Evolutionary conservation across 2,329 filamentous ascomycete species (phyloP).

Genomic region (Arthrobotrys pseudoclavata): DNA sequence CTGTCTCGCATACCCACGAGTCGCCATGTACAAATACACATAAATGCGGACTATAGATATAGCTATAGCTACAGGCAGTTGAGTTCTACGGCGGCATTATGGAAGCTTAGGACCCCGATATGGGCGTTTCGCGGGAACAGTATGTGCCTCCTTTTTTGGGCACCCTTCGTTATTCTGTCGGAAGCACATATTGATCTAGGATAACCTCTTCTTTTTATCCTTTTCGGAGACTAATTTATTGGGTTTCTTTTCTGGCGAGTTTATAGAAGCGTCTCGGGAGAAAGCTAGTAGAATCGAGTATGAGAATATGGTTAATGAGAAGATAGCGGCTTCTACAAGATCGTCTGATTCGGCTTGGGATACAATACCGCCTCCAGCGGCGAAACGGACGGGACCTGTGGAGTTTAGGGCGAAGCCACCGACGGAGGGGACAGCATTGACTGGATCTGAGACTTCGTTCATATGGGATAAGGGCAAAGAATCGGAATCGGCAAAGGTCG

Average conservation of each 20-base stretch:
- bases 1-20: constrained; percentile 51
- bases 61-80: not conserved
- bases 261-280: not conserved
- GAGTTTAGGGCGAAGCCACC: constrained; percentile 1
- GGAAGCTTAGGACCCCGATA: not conserved
- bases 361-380: not conserved
- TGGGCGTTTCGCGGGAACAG: constrained; percentile 42
- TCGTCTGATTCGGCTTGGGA: not conserved
- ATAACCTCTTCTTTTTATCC: not conserved
- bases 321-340: not conserved
- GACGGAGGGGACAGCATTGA: constrained; percentile 1
- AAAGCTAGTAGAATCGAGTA: not conserved
- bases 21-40: constrained; percentile 25
- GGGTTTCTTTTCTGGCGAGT: not conserved
- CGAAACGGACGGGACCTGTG: not conserved
- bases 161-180: not conserved
- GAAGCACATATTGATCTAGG: not conserved
- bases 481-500: not conserved
- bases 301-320: not conserved
- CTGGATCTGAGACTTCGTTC: constrained; percentile 8
- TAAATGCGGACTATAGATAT: not conserved
- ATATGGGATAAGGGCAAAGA: not conserved
- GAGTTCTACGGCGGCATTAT: not conserved
- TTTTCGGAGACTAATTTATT: not conserved
- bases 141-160: not conserved